phyloP scores from a whole-genome alignment of 805 yeast genomes.

The Sugiyamaella marilandica region DNA sequence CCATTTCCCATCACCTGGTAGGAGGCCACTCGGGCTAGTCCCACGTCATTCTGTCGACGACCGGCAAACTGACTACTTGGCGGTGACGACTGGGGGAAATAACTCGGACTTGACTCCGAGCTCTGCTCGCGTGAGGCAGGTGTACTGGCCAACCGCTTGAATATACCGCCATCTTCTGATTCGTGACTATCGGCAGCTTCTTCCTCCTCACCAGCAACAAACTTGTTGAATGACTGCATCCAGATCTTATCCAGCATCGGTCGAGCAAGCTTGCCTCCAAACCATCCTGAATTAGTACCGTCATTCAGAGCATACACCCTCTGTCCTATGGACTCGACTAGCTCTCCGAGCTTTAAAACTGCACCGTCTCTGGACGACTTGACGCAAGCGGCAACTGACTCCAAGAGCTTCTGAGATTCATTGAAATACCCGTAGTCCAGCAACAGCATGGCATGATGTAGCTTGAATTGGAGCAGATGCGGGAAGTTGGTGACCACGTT shows the following conservation, averaged over 20 bases:
- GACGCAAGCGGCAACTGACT: conserved; percentile 40
- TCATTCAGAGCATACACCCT: conserved; percentile 26
- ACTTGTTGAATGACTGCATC: conserved; percentile 77
- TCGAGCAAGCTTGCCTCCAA: conserved; percentile 48
- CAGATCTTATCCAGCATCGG: conserved; percentile 68
- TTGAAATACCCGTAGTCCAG: conserved; percentile 59
- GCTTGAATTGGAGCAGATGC: conserved; percentile 55
- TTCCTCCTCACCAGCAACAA: conserved; percentile 72
- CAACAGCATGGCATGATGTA: conserved; percentile 62
- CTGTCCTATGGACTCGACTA: conserved; percentile 44
- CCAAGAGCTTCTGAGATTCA: conserved; percentile 62
- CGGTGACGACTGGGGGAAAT: not conserved
- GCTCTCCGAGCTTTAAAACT: conserved; percentile 32
- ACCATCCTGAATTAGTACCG: conserved; percentile 51
- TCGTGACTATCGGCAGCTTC: conserved; percentile 10
- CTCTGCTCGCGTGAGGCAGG: conserved; percentile 16
- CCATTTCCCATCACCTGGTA: not conserved
- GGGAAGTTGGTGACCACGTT: conserved; percentile 33
- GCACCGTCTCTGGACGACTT: conserved; percentile 36
- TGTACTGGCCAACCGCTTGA: conserved; percentile 27
- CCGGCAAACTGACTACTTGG: conserved; percentile 1
- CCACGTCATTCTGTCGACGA: not conserved
- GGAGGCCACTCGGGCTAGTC: not conserved
- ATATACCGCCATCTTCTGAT: conserved; percentile 23
- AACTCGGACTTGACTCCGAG: not conserved